A percentile compares a stretch with the other conserved stretches of the same genome.
Evolutionary conservation across 495 filamentous ascomycete species (phyloP).

Genomic region (Clohesyomyces aquaticus): DNA sequence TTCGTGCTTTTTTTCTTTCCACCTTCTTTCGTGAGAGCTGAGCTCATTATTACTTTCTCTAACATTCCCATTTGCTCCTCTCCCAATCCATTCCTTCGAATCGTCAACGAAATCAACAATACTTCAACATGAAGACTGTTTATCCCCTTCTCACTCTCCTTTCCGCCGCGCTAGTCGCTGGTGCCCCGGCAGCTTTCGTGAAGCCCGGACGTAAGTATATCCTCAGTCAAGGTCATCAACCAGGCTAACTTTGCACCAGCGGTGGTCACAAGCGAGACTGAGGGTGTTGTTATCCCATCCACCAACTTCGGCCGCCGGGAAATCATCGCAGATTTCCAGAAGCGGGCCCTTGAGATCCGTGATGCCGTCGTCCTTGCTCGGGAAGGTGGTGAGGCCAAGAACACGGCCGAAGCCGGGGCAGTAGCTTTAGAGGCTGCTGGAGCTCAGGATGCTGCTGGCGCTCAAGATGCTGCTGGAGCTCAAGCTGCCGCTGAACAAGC

Average conservation of each 20-base stretch:
- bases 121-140: conserved; percentile 35
- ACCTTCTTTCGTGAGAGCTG: conserved; percentile 39
- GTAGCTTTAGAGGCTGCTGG: conserved; percentile 1
- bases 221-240: neutral
- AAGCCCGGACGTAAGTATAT: conserved; percentile 20
- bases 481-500: conserved; percentile 11
- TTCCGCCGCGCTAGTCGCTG: conserved; percentile 35
- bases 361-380: conserved; percentile 8
- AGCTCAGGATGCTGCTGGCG: neutral
- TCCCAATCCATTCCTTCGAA: conserved; percentile 18
- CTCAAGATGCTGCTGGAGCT: conserved; percentile 7
- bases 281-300: conserved; percentile 22
- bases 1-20: conserved; percentile 23
- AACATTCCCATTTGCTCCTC: conserved; percentile 22
- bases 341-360: conserved; percentile 21
- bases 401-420: neutral
- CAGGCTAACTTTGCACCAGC: neutral
- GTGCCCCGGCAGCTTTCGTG: conserved; percentile 27
- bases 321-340: conserved; percentile 23
- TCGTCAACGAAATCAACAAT: neutral
- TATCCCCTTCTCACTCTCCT: conserved; percentile 33
- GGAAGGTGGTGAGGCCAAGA: neutral
- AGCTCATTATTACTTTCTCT: conserved; percentile 37
- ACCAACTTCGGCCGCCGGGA: conserved; percentile 28
- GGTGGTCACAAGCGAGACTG: conserved; percentile 20